Conservation (phyloP, 805 yeast species). For the Monosporozyma unispora region DNA sequence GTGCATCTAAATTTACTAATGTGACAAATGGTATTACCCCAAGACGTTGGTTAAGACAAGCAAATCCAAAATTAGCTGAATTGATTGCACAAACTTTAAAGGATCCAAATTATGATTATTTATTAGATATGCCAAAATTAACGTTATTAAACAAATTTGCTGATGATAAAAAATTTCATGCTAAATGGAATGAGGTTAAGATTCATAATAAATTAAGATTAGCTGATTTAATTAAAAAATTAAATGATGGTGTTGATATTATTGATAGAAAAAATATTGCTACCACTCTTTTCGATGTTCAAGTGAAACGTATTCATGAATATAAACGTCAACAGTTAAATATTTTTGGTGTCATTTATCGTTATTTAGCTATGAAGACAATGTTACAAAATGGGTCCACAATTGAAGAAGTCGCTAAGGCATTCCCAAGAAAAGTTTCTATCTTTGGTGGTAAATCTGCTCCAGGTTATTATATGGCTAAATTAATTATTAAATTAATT, state of each 20-base stretch:
- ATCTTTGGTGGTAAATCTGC: constrained; percentile 94
- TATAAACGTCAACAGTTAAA: constrained; percentile 92
- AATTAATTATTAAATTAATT: constrained; percentile 76
- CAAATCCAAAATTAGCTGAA: constrained; percentile 73
- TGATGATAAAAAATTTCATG: constrained; percentile 60
- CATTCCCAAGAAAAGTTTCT: constrained; percentile 64
- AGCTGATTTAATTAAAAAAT: constrained; percentile 54
- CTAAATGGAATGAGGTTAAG: constrained; percentile 65
- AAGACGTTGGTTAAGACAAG: constrained; percentile 92
- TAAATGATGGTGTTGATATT: constrained; percentile 46
- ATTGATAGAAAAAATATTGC: constrained; percentile 48
- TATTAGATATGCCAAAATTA: constrained; percentile 58
- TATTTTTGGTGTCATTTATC: constrained; percentile 78
- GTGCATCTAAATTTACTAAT: constrained; percentile 75
- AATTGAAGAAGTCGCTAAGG: constrained; percentile 47
- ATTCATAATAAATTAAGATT: constrained; percentile 57
- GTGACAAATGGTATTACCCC: constrained; percentile 96
- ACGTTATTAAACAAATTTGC: constrained; percentile 58
- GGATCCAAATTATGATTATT: constrained; percentile 54
- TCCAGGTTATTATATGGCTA: constrained; percentile 96
- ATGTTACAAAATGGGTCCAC: constrained; percentile 35
- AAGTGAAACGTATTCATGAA: constrained; percentile 92
- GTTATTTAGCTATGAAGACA: constrained; percentile 69
- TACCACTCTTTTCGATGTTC: constrained; percentile 75
- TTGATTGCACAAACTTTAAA: constrained; percentile 59